Base-by-base conservation (phyloP, 108 stramenopile species). In the Cyclotella atomus region DNA sequence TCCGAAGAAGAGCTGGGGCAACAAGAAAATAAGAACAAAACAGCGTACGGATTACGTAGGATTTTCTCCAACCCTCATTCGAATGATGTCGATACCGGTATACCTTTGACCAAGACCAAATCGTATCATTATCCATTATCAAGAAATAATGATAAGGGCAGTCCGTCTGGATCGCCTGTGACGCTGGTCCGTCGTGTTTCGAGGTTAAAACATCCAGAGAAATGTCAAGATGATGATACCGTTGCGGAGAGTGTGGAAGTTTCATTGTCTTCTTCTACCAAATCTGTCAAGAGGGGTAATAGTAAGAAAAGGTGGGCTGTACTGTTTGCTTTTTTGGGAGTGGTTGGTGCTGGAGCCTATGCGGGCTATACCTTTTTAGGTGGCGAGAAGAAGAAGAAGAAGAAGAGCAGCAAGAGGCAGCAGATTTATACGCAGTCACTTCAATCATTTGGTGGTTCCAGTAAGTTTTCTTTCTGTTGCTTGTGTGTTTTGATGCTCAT, bases 111-210 rank as follows among this genome's bases (percentile, higher is more conserved):
- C 52, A 52, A 52, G 52, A 52, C 52, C 2, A 52, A 52, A 23
- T 52, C 52, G 12, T 52, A 52, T 23, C 52, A 52, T 52, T 5
- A n/a, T 52, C 52, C 52, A 19, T 52, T 23, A 24, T 52, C 52
- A 21, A 19, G 52, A 4, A n/a, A 52, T 6, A 9, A 23, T 9
- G 20, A 52, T 9, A 23, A 52, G 3, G 1, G 0, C 2, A 23
- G 1, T 9, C 21, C 20, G n/a, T 10, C 20, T 1, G 23, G n/a
- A 9, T 23, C 4, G 52, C 52, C 52, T 2, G 2, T 23, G 52
- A 24, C 52, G 52, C 5, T 52, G 21, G 20, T 23, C 1, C 52
- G 52, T 23, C n/a, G 52, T 1, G 52, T 52, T n/a, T 52, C 52
- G 21, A n/a, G 52, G 24, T 23, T 52, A 52, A n/a, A 23, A 23